A percentile compares a stretch with the other conserved stretches of the same genome.
These are phyloP conservation scores for Lyophyllum atratum DNA, from an alignment of 768 basidiomycete species.

Conservation along the genomic window DNA sequence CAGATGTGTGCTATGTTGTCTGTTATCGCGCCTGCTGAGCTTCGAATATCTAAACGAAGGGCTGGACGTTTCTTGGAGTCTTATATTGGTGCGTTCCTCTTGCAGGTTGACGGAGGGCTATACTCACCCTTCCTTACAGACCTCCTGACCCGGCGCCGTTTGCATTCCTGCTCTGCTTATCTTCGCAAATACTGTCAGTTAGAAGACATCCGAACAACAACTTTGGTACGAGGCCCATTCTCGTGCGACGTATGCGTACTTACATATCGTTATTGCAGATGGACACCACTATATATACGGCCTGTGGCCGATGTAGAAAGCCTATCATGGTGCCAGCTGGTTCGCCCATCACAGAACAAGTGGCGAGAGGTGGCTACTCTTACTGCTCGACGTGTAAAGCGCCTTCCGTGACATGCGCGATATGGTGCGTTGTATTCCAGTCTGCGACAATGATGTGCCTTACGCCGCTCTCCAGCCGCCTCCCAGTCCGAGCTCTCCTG, in stretches of 20 bases:
- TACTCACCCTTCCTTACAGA: conserved; percentile 41
- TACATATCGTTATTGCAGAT: conserved; percentile 40
- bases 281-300: conserved; percentile 70
- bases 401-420: conserved; percentile 56
- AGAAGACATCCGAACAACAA: conserved; percentile 52
- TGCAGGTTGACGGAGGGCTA: neutral
- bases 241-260: neutral
- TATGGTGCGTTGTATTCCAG: conserved; percentile 56
- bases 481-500: conserved; percentile 70
- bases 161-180: conserved; percentile 73
- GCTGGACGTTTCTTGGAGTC: conserved; percentile 61
- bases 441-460: neutral
- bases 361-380: conserved; percentile 46
- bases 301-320: conserved; percentile 72
- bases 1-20: conserved; percentile 80
- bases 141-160: conserved; percentile 56
- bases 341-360: conserved; percentile 23
- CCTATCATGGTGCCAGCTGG: conserved; percentile 49
- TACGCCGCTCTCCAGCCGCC: conserved; percentile 48
- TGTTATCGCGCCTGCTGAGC: conserved; percentile 59
- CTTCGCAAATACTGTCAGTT: conserved; percentile 63
- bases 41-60: conserved; percentile 47
- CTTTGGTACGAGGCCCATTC: conserved; percentile 45
- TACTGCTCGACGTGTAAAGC: conserved; percentile 60
- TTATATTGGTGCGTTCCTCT: conserved; percentile 62